phyloP scores from a whole-genome alignment of 2,329 filamentous ascomycete genomes.

The Diaporthe sp. region DNA sequence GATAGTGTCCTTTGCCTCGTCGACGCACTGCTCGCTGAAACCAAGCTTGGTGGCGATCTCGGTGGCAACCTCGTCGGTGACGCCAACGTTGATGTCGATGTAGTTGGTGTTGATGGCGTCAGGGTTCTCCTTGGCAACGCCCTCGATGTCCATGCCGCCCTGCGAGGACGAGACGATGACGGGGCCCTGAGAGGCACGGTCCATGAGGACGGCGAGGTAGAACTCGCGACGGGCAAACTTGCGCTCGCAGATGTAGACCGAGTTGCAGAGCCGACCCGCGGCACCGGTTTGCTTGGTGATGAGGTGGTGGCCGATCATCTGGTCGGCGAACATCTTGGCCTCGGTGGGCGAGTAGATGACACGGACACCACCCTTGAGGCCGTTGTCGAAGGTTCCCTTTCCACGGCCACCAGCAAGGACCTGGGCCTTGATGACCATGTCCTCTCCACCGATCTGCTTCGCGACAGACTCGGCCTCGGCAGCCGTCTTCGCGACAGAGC shows the following conservation, averaged over 20 bases:
- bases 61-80: constrained; percentile 94
- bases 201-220: constrained; percentile 99
- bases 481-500: constrained; percentile 83
- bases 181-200: constrained; percentile 88
- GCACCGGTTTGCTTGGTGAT: constrained; percentile 99
- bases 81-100: constrained; percentile 93
- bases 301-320: constrained; percentile 99
- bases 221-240: constrained; percentile 99
- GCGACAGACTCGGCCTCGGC: constrained; percentile 93
- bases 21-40: constrained; percentile 97
- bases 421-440: constrained; percentile 99
- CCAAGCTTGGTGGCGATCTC: constrained; percentile 92
- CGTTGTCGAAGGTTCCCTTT: constrained; percentile 98
- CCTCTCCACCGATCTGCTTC: constrained; percentile 90
- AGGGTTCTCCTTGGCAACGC: constrained; percentile 96
- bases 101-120: constrained; percentile 95
- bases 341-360: constrained; percentile 98
- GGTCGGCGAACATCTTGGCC: constrained; percentile 96
- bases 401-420: constrained; percentile 97
- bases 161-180: constrained; percentile 98
- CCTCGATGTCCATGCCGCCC: constrained; percentile 99
- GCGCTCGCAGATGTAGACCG: constrained; percentile 99
- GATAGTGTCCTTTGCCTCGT: constrained; percentile 95
- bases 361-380: constrained; percentile 97
- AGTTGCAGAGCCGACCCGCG: constrained; percentile 91